Evolutionary conservation across 208 protist genomes (phyloP).

Genomic region (Leptomonas pyrrhocoris): DNA sequence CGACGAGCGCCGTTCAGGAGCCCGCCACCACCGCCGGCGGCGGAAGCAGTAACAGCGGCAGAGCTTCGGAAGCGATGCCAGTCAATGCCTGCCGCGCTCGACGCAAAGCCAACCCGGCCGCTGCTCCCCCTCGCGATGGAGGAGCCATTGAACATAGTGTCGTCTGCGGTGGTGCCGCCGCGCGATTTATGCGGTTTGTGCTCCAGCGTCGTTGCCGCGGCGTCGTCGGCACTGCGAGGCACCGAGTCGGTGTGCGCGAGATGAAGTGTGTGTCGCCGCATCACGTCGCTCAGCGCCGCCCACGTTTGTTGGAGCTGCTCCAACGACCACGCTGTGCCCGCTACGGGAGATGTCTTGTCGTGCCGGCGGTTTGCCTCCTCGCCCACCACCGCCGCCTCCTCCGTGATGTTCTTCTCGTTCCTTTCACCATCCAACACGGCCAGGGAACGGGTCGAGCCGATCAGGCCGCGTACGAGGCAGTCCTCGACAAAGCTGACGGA

Average conservation of each 20-base stretch:
- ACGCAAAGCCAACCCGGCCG: not conserved
- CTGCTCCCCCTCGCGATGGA: not conserved
- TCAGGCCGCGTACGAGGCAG: constrained; percentile 12
- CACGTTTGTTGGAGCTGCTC: constrained; percentile 6
- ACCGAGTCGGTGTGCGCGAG: not conserved
- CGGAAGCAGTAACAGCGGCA: too few species aligned
- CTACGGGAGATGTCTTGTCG: too few species aligned
- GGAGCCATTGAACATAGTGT: not conserved
- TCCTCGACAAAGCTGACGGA: constrained; percentile 19
- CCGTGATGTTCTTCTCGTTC: not conserved
- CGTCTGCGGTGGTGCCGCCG: not conserved
- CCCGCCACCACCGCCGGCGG: not conserved
- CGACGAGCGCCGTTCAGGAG: not conserved
- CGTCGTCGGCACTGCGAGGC: not conserved
- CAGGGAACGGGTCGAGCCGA: constrained; percentile 4
- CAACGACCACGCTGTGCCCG: not conserved
- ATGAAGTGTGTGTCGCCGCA: constrained; percentile 18
- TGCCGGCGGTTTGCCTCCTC: too few species aligned
- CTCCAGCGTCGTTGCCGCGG: not conserved
- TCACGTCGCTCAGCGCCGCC: not conserved
- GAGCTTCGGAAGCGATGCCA: constrained; percentile 17
- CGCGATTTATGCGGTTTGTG: not conserved
- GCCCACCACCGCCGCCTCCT: too few species aligned
- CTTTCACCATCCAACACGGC: not conserved
- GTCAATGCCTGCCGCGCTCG: constrained; percentile 14